A percentile compares a stretch with the other conserved stretches of the same genome.
These are phyloP conservation scores for Rhizopogon vesiculosus DNA, from an alignment of 768 basidiomycete genomes.

Conservation along the genomic window DNA sequence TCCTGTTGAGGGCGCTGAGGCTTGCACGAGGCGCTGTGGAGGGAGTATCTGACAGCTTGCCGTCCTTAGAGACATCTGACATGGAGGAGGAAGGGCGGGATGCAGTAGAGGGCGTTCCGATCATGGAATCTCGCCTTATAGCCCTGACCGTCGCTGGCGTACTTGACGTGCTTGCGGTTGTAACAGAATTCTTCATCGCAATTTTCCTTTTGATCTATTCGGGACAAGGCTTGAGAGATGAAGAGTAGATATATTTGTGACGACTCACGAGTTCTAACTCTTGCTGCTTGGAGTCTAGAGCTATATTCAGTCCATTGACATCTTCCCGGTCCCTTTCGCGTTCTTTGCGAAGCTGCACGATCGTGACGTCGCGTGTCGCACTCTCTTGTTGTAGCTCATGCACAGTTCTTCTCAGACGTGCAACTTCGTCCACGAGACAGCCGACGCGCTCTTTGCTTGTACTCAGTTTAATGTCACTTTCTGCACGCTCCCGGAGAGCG, in stretches of 20 bases:
- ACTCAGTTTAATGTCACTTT: constrained; percentile 47
- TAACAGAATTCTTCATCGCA: not conserved
- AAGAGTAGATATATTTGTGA: constrained; percentile 1
- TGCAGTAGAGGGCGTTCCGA: constrained; percentile 48
- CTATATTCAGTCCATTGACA: constrained; percentile 80
- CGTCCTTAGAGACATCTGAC: constrained; percentile 45
- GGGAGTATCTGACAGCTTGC: constrained; percentile 32
- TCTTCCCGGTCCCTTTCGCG: constrained; percentile 71
- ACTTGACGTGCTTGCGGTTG: not conserved
- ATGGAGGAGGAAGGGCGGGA: constrained; percentile 53
- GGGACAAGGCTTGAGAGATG: not conserved
- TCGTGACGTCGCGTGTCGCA: constrained; percentile 78
- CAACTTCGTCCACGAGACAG: constrained; percentile 53
- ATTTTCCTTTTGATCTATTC: constrained; percentile 11
- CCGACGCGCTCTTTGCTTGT: constrained; percentile 45
- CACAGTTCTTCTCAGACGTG: constrained; percentile 55
- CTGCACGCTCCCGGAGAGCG: constrained; percentile 48
- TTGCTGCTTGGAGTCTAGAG: constrained; percentile 91
- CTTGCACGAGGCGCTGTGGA: constrained; percentile 22
- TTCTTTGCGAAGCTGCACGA: constrained; percentile 68
- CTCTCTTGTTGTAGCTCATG: constrained; percentile 76
- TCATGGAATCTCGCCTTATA: constrained; percentile 47
- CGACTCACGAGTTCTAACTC: constrained; percentile 79
- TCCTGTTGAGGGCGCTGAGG: constrained; percentile 42
- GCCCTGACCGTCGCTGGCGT: constrained; percentile 2